phyloP scores from a whole-genome alignment of 2,329 filamentous ascomycete genomes.

The Botrytis elliptica region DNA sequence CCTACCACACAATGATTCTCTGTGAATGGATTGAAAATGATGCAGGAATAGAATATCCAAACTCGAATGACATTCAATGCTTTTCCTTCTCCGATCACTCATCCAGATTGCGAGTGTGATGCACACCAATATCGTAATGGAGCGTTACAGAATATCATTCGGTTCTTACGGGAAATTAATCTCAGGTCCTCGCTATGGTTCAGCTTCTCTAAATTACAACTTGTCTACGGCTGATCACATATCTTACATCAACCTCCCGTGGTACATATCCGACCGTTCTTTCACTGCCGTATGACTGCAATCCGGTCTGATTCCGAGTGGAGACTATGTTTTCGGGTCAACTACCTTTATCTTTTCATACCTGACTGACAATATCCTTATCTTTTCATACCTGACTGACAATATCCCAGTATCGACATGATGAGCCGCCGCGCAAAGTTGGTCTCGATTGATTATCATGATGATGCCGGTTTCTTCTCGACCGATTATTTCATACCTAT shows the following conservation, averaged over 20 bases:
- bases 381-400: background rate
- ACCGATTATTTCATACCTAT: background rate
- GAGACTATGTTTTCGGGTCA: background rate
- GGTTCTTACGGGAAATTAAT: background rate
- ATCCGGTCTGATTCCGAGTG: background rate
- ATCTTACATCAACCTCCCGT: constrained; percentile 4
- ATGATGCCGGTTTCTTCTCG: background rate
- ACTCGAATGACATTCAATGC: background rate
- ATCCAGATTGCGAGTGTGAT: background rate
- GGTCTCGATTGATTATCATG: background rate
- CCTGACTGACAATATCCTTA: background rate
- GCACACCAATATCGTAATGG: background rate
- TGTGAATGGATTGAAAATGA: background rate
- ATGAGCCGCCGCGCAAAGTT: background rate
- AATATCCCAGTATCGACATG: background rate
- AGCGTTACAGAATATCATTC: background rate
- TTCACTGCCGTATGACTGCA: background rate
- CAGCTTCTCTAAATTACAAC: background rate
- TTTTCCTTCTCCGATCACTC: background rate
- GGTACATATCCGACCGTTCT: background rate
- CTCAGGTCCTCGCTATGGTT: background rate
- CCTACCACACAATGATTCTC: background rate
- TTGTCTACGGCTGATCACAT: constrained; percentile 17
- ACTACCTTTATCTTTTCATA: background rate
- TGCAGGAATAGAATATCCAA: background rate